phyloP scores from a whole-genome alignment of 208 protist species.

The Tritrichomonas musculus region DNA sequence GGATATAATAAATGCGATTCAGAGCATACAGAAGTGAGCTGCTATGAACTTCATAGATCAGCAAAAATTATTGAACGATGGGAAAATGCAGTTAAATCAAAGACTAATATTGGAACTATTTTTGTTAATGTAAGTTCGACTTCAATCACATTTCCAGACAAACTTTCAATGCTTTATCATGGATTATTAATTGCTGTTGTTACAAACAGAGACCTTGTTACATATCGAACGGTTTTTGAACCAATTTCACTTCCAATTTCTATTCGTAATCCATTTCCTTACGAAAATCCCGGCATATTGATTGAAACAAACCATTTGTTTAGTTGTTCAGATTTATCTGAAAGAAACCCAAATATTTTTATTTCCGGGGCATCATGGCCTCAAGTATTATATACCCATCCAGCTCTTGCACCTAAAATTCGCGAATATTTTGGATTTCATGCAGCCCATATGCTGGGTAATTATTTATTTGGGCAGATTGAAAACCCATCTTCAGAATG shows the following conservation, averaged over 20 bases:
- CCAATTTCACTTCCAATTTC: background rate
- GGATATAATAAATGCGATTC: background rate
- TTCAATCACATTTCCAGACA: background rate
- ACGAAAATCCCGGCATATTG: too few species aligned
- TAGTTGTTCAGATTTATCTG: background rate
- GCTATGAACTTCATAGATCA: background rate
- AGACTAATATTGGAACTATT: background rate
- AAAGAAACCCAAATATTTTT: background rate
- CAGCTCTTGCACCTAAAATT: background rate
- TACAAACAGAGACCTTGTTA: background rate
- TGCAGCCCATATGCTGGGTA: background rate
- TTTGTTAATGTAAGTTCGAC: background rate
- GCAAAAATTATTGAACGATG: background rate
- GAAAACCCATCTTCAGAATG: background rate
- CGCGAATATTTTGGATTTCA: background rate
- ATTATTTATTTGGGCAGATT: background rate
- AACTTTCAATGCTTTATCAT: slow-evolving; percentile 3
- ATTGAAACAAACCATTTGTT: background rate
- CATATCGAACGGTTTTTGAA: background rate
- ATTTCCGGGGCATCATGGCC: background rate
- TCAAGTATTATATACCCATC: background rate
- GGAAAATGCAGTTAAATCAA: background rate
- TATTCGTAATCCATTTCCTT: background rate
- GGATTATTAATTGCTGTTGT: background rate
- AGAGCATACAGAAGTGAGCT: background rate